A percentile compares a stretch with the other conserved stretches of the same genome.
phyloP scores from a whole-genome alignment of 225 moss, liverwort and hornwort species.

The Pseudoscleropodium purum region DNA sequence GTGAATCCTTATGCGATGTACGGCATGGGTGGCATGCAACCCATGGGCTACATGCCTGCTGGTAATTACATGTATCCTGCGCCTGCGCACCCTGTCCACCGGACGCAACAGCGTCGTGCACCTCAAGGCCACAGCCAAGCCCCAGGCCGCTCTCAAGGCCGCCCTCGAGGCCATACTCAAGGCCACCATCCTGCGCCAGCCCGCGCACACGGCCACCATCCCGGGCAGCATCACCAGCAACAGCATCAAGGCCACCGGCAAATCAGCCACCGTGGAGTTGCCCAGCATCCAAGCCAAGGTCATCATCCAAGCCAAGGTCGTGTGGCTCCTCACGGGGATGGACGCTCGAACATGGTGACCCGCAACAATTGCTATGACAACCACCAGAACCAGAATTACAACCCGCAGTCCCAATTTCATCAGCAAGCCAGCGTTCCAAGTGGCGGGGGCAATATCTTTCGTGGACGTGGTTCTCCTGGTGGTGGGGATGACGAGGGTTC shows the following conservation, averaged over 20 bases:
- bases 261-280: not conserved
- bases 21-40: not conserved
- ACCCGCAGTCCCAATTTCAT: not conserved
- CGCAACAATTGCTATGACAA: not conserved
- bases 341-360: not conserved
- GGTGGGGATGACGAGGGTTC: not conserved
- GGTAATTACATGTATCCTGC: not conserved
- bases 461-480: not conserved
- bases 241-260: not conserved
- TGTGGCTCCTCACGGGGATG: not conserved
- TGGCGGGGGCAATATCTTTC: not conserved
- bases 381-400: not conserved
- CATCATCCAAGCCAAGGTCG: not conserved
- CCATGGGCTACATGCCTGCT: not conserved
- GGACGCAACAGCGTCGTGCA: not conserved
- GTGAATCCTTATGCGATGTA: not conserved
- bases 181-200: not conserved
- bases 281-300: not conserved
- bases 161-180: not conserved
- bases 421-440: not conserved
- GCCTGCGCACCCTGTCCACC: not conserved
- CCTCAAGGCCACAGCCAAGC: not conserved
- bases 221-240: not conserved
- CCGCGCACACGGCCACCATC: not conserved
- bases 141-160: not conserved